Base-by-base conservation (phyloP, 805 yeast genomes). In the Yarrowia phangngaensis region DNA sequence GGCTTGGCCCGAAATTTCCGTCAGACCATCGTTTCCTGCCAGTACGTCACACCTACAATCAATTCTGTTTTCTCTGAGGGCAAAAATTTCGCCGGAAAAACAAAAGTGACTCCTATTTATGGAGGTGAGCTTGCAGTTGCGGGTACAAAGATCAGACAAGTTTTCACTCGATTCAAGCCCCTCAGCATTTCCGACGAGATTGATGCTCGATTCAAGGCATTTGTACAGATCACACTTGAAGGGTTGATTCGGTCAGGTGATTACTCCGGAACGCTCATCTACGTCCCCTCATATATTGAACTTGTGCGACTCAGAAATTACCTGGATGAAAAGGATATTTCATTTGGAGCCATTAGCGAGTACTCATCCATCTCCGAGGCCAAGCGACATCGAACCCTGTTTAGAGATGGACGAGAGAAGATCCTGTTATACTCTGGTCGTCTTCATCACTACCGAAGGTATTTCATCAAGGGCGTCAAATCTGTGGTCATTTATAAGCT, bases 391-490 rank as follows among this genome's bases (percentile, higher is more conserved):
- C 73, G 97, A 55, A 74, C 85, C 6, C 67, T 73, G 28, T 92
- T 92, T 61, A 76, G 74, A 23, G 72, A 76, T 31, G 77, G 79
- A 2, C 73, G 80, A 50, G 68, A 70, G 22, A 81, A 84, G 58
- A 73, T 90, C 20, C 63, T 92, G 69, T 66, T 92, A n/a, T 90
- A 90, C 65, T 85, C 97, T 0, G 97, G 90, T 60, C 81, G 98
- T 72, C 70, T 90, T 62, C 97, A 92, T 64, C 92, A 86, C 61
- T 92, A 80, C 69, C 78, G 95, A 55, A 74, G 97, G 46, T 89
- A 76, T 63, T 89, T 84, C 51, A 71, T 92, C 45, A 77, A 74
- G 52, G 97, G 97, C 20, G 95, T 86, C 16, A 82, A 84, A 60
- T 83, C 80, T 50, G 73, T 92, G 13, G 63, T 90, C 6, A 79